phyloP scores from a whole-genome alignment of 495 filamentous ascomycete genomes.

The Pyrenula massariospora region DNA sequence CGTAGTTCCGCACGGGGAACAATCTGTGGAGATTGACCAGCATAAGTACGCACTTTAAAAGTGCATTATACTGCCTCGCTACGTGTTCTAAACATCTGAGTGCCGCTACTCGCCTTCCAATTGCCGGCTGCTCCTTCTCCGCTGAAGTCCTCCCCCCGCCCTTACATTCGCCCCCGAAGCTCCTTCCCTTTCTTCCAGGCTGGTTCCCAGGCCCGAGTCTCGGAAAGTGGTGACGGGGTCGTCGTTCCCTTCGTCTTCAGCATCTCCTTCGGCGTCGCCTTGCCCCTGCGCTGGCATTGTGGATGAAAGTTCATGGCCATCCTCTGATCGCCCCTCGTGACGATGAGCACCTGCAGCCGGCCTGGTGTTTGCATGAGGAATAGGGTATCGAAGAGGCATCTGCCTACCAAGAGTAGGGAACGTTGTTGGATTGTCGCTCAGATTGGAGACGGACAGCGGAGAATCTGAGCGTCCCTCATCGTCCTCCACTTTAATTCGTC shows the following conservation, averaged over 20 bases:
- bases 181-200: slow-evolving; percentile 9
- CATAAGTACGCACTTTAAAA: too few species aligned
- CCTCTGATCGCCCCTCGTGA: not conserved
- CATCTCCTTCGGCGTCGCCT: slow-evolving; percentile 2
- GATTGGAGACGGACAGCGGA: slow-evolving; percentile 7
- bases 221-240: slow-evolving; percentile 6
- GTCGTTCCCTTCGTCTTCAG: slow-evolving; percentile 8
- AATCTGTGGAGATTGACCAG: too few species aligned
- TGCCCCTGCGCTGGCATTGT: not conserved
- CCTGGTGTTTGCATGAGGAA: not conserved
- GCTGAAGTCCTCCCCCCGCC: not conserved
- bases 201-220: slow-evolving; percentile 18
- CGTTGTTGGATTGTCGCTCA: slow-evolving; percentile 8
- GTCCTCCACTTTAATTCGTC: slow-evolving; percentile 8
- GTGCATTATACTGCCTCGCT: too few species aligned
- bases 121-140: not conserved
- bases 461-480: slow-evolving; percentile 29
- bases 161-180: not conserved
- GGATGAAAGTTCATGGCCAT: not conserved
- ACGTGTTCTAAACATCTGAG: too few species aligned
- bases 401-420: slow-evolving; percentile 46
- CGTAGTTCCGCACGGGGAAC: too few species aligned
- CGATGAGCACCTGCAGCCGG: not conserved
- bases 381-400: slow-evolving; percentile 23
- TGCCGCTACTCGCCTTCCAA: not conserved